Evolutionary conservation across 371 early-diverging fungal species (phyloP), one percentile per base, ranked within the genome.

Genomic region (Mucor irregularis): DNA sequence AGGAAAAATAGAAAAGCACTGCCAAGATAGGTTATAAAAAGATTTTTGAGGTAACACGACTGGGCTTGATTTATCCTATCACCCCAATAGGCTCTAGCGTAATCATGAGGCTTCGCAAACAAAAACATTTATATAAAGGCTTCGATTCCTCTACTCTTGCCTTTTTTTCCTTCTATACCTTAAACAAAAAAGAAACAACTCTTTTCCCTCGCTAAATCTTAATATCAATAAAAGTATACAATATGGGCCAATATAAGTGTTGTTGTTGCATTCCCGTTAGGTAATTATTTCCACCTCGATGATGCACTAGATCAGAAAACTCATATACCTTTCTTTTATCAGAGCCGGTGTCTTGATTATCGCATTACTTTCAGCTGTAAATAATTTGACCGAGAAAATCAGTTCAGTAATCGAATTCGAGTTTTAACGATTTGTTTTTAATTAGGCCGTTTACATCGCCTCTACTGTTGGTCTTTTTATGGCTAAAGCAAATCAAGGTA

Each of bases 271-370:
- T 66, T 28, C 66, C 66, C n/a, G 42, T 61, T 49, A 52, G 65
- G 65, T 65, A 64, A 42, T 13, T 24, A 5, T 10, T 17, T 10
- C 13, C 17, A 33, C 34, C 19, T 34, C 8, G 16, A 31, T 21
- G n/a, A 49, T 40, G 17, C 30, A 21, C 29, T 17, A 28, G 33
- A 19, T 33, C 34, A 16, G 14, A 14, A 17, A 19, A n/a, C 17
- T 21, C 9, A 37, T 28, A 34, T 26, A 39, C 34, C 43, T 17
- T 35, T 42, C 8, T 14, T 31, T 40, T 28, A 26, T 34, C 44
- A 65, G 66, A 43, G 66, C 66, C 53, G 66, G 66, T 61, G 62
- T 66, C 25, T 57, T 66, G 38, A 54, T 58, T 16, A 66, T 66
- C 35, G 66, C 66, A 45, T 54, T 66, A 31, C 31, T 66, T 24